Evolutionary conservation across 345 rosid species (phyloP).

Genomic region (Punica granatum): DNA sequence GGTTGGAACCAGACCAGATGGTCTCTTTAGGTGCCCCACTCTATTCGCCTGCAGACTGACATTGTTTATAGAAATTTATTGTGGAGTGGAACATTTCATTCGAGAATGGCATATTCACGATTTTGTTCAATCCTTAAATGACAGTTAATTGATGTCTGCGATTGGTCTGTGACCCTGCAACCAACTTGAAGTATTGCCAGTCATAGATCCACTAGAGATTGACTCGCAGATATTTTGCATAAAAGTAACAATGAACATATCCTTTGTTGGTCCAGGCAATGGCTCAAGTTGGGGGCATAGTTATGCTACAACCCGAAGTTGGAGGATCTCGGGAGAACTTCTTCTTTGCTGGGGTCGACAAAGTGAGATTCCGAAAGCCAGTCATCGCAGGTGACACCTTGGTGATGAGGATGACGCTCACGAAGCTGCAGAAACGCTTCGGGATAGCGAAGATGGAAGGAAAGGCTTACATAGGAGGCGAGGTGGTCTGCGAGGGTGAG

Average conservation of each 20-base stretch:
- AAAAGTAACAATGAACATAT: background rate
- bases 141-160: background rate
- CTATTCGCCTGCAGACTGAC: no score
- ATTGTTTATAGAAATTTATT: no score
- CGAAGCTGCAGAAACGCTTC: slow-evolving; percentile 76
- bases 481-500: slow-evolving; percentile 89
- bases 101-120: no score
- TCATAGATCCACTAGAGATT: background rate
- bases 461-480: slow-evolving; percentile 83
- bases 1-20: no score
- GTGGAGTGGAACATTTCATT: no score
- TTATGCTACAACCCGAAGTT: slow-evolving; percentile 87
- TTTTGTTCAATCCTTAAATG: background rate
- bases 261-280: slow-evolving; percentile 52
- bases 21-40: no score
- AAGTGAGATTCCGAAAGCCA: slow-evolving; percentile 91
- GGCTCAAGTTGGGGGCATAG: slow-evolving; percentile 96
- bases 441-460: slow-evolving; percentile 98
- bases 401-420: slow-evolving; percentile 94
- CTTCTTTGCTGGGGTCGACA: slow-evolving; percentile 92
- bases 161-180: background rate
- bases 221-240: no score
- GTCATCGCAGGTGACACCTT: slow-evolving; percentile 94
- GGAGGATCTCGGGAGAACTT: slow-evolving; percentile 75
- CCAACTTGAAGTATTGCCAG: background rate